Conservation (phyloP, 108 stramenopile species). For the Stephanodiscus triporus region DNA sequence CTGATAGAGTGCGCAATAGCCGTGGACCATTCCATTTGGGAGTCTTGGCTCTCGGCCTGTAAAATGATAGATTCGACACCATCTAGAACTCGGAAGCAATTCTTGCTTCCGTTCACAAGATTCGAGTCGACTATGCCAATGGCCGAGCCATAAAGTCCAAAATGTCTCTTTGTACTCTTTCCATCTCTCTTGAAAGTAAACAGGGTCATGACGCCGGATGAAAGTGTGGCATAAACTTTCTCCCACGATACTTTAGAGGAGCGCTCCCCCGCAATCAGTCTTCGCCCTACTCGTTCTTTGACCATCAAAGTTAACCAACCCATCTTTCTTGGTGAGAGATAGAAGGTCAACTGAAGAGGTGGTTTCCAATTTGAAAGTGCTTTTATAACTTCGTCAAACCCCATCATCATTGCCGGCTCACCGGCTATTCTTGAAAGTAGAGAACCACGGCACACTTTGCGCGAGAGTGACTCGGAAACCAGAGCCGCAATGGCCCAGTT, state of each 20-base stretch:
- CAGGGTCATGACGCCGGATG: constrained; percentile 21
- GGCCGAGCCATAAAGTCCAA: constrained; percentile 44
- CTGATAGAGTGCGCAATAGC: constrained; percentile 36
- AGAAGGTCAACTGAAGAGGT: constrained; percentile 29
- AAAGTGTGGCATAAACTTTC: constrained; percentile 37
- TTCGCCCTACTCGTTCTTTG: constrained; percentile 1
- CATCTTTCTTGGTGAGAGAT: constrained; percentile 38
- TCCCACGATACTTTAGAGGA: constrained; percentile 22
- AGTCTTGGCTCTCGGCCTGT: constrained; percentile 13
- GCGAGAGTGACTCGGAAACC: constrained; percentile 27
- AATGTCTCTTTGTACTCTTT: constrained; percentile 21
- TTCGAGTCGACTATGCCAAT: constrained; percentile 29
- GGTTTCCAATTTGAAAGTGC: constrained; percentile 26
- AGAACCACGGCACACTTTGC: constrained; percentile 31
- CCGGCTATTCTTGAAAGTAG: constrained; percentile 17
- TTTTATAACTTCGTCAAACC: constrained; percentile 24
- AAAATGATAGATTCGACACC: constrained; percentile 30
- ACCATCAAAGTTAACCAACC: constrained; percentile 36
- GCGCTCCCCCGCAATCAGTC: constrained; percentile 5
- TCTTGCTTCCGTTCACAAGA: constrained; percentile 5
- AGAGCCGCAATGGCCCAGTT: constrained; percentile 37
- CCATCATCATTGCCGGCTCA: constrained; percentile 19
- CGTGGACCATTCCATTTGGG: constrained; percentile 36
- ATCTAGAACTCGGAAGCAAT: constrained; percentile 35
- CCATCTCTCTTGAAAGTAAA: constrained; percentile 37